Evolutionary conservation across 2,329 filamentous ascomycete species (phyloP).

Genomic region (Tolypocladium ovalisporum): DNA sequence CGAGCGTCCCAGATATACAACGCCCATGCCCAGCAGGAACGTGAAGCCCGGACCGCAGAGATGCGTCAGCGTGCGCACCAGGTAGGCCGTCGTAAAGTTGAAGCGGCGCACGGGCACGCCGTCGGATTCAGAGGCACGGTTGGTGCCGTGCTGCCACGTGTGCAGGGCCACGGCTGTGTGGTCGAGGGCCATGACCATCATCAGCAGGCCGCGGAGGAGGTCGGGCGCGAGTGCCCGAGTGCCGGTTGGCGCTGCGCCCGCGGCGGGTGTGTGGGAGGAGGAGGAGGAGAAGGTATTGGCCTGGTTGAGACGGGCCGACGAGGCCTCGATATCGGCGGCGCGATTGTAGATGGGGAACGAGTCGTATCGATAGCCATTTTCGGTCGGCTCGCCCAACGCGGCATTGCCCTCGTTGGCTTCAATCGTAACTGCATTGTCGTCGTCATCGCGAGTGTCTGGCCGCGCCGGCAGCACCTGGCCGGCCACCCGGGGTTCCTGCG

Average conservation of each 20-base stretch:
- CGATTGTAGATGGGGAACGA: conserved; percentile 6
- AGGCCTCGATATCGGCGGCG: background rate
- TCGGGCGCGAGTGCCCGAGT: conserved; percentile 30
- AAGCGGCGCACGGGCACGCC: conserved; percentile 21
- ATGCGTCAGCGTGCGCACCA: conserved; percentile 30
- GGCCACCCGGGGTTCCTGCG: background rate
- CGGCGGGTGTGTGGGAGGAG: background rate
- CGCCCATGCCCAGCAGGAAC: conserved; percentile 33
- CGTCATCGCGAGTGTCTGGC: background rate
- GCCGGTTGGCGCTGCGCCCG: background rate
- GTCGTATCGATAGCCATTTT: conserved; percentile 8
- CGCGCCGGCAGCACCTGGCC: background rate
- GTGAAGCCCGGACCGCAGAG: conserved; percentile 34
- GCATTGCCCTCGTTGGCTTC: background rate
- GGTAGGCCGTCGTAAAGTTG: conserved; percentile 25
- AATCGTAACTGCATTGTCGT: background rate
- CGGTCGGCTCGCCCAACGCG: background rate
- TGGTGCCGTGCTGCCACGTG: conserved; percentile 29
- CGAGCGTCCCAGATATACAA: conserved; percentile 33
- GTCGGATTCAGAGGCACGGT: conserved; percentile 23
- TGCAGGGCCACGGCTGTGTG: conserved; percentile 27
- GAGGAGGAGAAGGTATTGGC: background rate
- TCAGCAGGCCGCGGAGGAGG: conserved; percentile 32
- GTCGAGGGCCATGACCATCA: conserved; percentile 33
- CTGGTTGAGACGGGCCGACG: background rate